A percentile compares a stretch with the other conserved stretches of the same genome.
phyloP scores from a whole-genome alignment of 495 filamentous ascomycete genomes.

The Delitschia confertaspora region DNA sequence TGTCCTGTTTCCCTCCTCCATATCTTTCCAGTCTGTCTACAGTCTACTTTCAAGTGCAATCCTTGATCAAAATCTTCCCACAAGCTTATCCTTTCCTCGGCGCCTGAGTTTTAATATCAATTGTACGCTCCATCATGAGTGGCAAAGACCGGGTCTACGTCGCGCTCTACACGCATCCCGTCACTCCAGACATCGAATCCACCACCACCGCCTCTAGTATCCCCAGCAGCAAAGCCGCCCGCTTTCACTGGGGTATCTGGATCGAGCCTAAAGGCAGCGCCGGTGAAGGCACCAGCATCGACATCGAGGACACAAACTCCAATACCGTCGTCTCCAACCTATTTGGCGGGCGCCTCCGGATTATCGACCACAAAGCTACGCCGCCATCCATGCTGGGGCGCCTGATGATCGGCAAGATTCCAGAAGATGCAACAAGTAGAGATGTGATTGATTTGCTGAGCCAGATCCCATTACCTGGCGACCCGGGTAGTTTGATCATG shows the following conservation, averaged over 20 bases:
- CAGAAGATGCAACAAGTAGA: neutral
- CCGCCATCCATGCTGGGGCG: constrained; percentile 6
- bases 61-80: too few species aligned
- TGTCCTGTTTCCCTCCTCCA: too few species aligned
- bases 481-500: neutral
- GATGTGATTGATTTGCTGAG: constrained; percentile 8
- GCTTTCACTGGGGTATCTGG: constrained; percentile 16
- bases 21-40: too few species aligned
- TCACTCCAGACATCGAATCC: constrained; percentile 30
- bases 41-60: too few species aligned
- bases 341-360: constrained; percentile 9
- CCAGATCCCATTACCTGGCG: constrained; percentile 4
- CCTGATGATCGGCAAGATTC: constrained; percentile 16
- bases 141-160: constrained; percentile 12
- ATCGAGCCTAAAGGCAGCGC: constrained; percentile 7
- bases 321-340: neutral
- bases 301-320: constrained; percentile 1
- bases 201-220: constrained; percentile 37
- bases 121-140: neutral
- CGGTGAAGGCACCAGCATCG: constrained; percentile 11
- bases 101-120: too few species aligned
- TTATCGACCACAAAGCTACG: neutral
- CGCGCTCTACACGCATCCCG: constrained; percentile 19
- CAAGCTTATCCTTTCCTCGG: too few species aligned
- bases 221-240: constrained; percentile 42